Evolutionary conservation across 2,329 filamentous ascomycete genomes (phyloP).

Genomic region (Fusarium miscanthi): DNA sequence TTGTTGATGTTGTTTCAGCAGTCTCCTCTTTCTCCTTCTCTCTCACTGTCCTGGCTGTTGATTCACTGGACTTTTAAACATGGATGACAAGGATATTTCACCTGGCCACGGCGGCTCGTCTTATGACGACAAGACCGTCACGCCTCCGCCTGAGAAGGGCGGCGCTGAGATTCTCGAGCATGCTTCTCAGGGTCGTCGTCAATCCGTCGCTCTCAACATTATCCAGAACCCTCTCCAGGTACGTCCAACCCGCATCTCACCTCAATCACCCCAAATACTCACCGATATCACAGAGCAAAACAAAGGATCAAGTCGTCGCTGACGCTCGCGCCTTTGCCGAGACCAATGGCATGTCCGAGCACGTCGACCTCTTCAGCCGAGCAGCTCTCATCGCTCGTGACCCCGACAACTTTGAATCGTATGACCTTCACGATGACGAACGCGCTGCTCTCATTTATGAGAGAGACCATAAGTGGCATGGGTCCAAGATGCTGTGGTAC

Average conservation of each 20-base stretch:
- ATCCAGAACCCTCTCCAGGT: constrained; percentile 23
- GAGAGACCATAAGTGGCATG: constrained; percentile 72
- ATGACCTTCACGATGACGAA: constrained; percentile 32
- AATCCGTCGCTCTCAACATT: constrained; percentile 12
- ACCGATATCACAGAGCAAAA: neutral
- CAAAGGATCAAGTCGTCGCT: neutral
- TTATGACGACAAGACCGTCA: constrained; percentile 15
- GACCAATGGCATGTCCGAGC: constrained; percentile 24
- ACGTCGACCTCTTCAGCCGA: constrained; percentile 19
- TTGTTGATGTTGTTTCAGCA: constrained; percentile 2
- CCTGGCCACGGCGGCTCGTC: constrained; percentile 1
- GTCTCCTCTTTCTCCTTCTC: neutral
- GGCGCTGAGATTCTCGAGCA: constrained; percentile 17
- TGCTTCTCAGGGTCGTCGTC: constrained; percentile 5
- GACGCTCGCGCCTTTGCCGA: constrained; percentile 17
- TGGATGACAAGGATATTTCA: constrained; percentile 26
- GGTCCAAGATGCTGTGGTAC: constrained; percentile 70
- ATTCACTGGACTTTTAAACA: neutral
- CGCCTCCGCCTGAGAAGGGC: constrained; percentile 8
- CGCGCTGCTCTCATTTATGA: constrained; percentile 67
- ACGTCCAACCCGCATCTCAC: fast-evolving
- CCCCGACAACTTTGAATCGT: neutral
- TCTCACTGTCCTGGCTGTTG: neutral
- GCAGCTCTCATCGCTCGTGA: constrained; percentile 21
- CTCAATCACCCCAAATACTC: fast-evolving